phyloP scores from a whole-genome alignment of 2,329 filamentous ascomycete genomes.

The Sporothrix luriei region DNA sequence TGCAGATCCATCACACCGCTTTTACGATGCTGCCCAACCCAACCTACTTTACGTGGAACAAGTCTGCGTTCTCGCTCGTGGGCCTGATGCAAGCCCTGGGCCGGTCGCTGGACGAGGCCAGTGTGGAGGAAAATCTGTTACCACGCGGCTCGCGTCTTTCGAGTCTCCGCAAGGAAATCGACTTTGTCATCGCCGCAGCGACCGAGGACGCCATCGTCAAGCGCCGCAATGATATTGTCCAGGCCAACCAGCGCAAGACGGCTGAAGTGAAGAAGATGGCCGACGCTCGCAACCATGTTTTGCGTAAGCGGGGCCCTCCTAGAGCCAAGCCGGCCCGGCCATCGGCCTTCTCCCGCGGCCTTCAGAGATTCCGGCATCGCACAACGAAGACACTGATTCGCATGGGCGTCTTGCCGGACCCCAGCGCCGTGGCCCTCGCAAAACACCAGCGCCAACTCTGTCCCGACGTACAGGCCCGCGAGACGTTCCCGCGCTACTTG shows the following conservation, averaged over 20 bases:
- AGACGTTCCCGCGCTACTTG: constrained; percentile 42
- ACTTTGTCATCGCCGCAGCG: constrained; percentile 43
- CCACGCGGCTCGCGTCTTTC: constrained; percentile 12
- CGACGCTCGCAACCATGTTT: not conserved
- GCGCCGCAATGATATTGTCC: not conserved
- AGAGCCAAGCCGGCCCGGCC: not conserved
- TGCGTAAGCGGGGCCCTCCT: constrained; percentile 6
- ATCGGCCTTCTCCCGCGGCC: constrained; percentile 13
- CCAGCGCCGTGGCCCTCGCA: not conserved
- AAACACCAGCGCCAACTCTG: not conserved
- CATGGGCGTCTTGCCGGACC: not conserved
- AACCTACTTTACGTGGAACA: constrained; percentile 57
- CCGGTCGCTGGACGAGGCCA: not conserved
- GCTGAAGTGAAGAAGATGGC: constrained; percentile 3
- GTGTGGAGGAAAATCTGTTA: not conserved
- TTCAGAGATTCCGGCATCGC: not conserved
- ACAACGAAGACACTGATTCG: not conserved
- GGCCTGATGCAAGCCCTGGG: constrained; percentile 44
- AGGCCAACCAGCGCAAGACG: not conserved
- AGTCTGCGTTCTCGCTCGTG: constrained; percentile 49
- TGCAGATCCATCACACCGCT: constrained; percentile 54
- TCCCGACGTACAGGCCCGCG: not conserved
- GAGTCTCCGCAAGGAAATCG: constrained; percentile 15
- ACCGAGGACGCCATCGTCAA: not conserved
- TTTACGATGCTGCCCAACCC: constrained; percentile 62